Evolutionary conservation across 148 eudicot species (phyloP), one percentile per base, ranked within the genome.

Genomic region (Nepenthes gracilis): DNA sequence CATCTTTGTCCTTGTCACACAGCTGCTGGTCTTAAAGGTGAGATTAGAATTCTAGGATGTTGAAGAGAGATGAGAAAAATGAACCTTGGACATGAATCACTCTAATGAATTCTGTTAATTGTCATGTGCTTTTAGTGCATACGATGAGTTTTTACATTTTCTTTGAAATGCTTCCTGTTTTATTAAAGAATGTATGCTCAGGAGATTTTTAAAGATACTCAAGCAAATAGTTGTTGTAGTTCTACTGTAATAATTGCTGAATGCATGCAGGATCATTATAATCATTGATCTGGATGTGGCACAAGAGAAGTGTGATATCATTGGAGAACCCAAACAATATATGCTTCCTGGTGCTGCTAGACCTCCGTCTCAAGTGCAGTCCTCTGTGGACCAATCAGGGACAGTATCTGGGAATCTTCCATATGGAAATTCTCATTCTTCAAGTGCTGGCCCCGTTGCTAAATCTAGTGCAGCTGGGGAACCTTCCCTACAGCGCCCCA

Each of bases 231-330:
- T 2, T 55, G 12, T 32, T 35, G 5, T 55, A 33, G 11, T 8
- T 55, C 13, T 55, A 1, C 33, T 33, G 2, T 55, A 10, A 9
- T 9, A 32, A 7, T 33, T 55, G 9, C 9, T 33, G 48, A 33
- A 64, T 43, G 47, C 64, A 62, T 72, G 74, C 97, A 94, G 99
- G 77, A 86, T 89, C 43, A 80, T 89, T 50, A 86, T 93, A 13
- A 77, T 94, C 49, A 47, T 77, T 14, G 76, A 83, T n/a, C 62
- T 94, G 65, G 78, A 81, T 35, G 76, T 93, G 70, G 53, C 89
- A 61, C 77, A 71, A 60, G 87, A 79, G 64, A 71, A 57, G 38
- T 86, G 83, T 64, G 87, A 83, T 59, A 50, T 67, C 6, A 84
- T 94, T 65, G 97, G 99, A 33, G 79, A 89, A 11, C 97, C 97